Percentiles rank a stretch among this genome's conserved stretches.
These are phyloP conservation scores for Chaetomium sp. DNA, from an alignment of 2,329 filamentous ascomycete genomes.

Conservation along the genomic window DNA sequence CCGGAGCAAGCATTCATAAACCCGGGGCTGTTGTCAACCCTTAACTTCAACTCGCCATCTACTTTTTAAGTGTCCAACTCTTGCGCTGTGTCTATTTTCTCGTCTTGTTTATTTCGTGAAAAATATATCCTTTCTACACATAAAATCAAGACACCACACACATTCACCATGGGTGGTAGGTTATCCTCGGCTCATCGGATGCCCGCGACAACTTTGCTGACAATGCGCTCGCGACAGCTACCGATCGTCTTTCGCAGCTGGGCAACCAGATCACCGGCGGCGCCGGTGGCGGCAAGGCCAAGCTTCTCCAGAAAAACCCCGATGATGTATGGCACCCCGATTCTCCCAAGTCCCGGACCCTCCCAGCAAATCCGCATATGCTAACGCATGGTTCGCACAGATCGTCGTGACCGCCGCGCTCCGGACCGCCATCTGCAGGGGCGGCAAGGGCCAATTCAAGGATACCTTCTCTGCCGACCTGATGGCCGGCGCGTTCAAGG, in stretches of 20 bases:
- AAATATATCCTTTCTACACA: background rate
- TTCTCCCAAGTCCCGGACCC: background rate
- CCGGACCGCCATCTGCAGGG: constrained; percentile 86
- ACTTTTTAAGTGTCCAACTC: background rate
- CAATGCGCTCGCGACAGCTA: constrained; percentile 33
- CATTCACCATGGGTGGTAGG: constrained; percentile 23
- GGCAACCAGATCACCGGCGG: constrained; percentile 52
- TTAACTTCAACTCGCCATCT: background rate
- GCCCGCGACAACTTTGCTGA: background rate
- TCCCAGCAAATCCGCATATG: background rate
- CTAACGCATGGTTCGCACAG: constrained; percentile 30
- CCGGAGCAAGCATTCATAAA: background rate
- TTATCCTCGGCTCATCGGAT: background rate
- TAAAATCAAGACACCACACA: background rate
- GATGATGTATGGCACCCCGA: constrained; percentile 50
- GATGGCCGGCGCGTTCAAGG: constrained; percentile 74
- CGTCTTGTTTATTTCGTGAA: background rate
- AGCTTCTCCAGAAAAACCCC: constrained; percentile 57
- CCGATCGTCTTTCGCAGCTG: constrained; percentile 54
- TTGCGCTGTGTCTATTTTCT: background rate
- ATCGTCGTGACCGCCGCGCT: constrained; percentile 90
- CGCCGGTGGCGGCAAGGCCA: constrained; percentile 41
- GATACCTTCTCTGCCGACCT: constrained; percentile 85
- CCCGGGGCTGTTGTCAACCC: background rate
- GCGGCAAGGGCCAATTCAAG: constrained; percentile 91